Conservation (phyloP, 805 yeast species). For the Saturnispora kantuleensis region DNA sequence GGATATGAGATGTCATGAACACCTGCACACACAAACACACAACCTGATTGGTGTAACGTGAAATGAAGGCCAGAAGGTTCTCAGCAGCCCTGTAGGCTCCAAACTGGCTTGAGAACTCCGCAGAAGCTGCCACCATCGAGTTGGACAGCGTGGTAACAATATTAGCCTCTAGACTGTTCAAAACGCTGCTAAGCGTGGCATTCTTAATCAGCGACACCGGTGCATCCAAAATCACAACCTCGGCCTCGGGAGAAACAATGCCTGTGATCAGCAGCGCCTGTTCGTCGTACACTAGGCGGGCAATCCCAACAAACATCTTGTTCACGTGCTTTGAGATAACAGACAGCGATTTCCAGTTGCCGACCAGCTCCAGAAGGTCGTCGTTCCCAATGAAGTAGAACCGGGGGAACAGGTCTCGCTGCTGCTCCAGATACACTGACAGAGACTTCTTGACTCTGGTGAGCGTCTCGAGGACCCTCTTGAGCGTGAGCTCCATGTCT, state of each 20-base stretch:
- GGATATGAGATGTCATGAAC: conserved; percentile 39
- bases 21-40: conserved; percentile 46
- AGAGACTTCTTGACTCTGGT: conserved; percentile 52
- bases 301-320: conserved; percentile 65
- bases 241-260: conserved; percentile 59
- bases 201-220: conserved; percentile 35
- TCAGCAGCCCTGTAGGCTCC: background rate
- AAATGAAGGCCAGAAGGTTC: conserved; percentile 28
- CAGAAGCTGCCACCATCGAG: conserved; percentile 27
- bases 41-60: conserved; percentile 45
- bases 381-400: conserved; percentile 87
- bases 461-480: conserved; percentile 46
- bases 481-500: conserved; percentile 38
- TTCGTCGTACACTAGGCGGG: conserved; percentile 27
- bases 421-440: conserved; percentile 69
- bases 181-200: conserved; percentile 50
- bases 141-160: conserved; percentile 39
- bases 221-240: conserved; percentile 33
- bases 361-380: conserved; percentile 74
- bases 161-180: conserved; percentile 45
- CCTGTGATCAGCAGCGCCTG: conserved; percentile 27
- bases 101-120: conserved; percentile 14
- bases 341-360: conserved; percentile 41
- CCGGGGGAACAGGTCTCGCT: conserved; percentile 68
- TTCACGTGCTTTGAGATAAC: conserved; percentile 48